Evolutionary conservation across 345 rosid genomes (phyloP).

Genomic region (Pelargonium nanum): DNA sequence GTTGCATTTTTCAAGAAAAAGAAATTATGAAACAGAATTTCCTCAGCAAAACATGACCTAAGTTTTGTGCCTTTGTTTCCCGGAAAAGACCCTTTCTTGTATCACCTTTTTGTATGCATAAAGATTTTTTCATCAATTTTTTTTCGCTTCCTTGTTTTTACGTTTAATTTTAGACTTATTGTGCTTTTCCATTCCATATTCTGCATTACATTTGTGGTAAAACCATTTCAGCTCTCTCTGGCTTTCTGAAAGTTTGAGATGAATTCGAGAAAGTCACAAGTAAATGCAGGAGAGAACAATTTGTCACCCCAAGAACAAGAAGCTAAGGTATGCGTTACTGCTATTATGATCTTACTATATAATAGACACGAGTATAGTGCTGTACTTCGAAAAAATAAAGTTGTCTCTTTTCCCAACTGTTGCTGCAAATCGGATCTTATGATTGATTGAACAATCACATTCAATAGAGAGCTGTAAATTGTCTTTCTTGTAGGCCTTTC

Average conservation of each 20-base stretch:
- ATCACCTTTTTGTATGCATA: no score
- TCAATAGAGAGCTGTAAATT: no score
- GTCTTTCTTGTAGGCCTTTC: no score
- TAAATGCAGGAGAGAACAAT: not conserved
- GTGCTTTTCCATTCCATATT: not conserved
- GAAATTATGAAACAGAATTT: no score
- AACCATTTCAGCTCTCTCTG: not conserved
- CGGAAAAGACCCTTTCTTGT: no score
- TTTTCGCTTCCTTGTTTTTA: no score
- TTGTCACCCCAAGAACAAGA: not conserved
- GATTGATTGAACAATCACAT: no score
- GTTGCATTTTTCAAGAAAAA: no score
- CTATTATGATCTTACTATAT: not conserved
- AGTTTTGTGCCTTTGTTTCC: no score
- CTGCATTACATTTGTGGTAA: not conserved
- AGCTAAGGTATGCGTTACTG: constrained; percentile 6
- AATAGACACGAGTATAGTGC: not conserved
- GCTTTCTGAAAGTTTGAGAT: not conserved
- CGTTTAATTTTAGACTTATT: not conserved
- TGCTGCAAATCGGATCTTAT: not conserved
- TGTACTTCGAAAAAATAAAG: not conserved
- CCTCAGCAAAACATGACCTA: no score
- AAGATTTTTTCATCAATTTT: no score
- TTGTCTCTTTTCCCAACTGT: constrained; percentile 21
- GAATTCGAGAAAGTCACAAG: constrained; percentile 5